phyloP scores from a whole-genome alignment of 2,329 filamentous ascomycete species.

The Aspergillus terreus region DNA sequence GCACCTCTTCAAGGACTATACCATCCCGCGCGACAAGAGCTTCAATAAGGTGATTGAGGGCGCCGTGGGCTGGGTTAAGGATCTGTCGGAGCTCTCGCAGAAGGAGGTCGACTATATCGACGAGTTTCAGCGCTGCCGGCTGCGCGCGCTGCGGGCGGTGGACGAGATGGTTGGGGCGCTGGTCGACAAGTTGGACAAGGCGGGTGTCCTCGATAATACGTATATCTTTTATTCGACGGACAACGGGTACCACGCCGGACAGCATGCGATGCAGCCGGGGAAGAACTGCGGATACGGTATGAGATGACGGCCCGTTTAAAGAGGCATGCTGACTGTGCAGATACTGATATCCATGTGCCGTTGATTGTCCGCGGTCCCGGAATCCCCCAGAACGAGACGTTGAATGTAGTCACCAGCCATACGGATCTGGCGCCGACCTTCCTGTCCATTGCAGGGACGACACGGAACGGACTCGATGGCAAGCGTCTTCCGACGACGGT shows the following conservation, averaged over 20 bases:
- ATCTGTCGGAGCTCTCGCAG: slow-evolving; percentile 43
- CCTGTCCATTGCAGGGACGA: slow-evolving; percentile 39
- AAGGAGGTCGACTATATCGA: slow-evolving; percentile 50
- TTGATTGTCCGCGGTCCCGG: slow-evolving; percentile 58
- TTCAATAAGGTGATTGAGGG: slow-evolving; percentile 57
- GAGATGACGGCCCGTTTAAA: not conserved
- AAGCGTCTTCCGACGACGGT: slow-evolving; percentile 45
- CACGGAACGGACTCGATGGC: slow-evolving; percentile 54
- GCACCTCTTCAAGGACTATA: slow-evolving; percentile 55
- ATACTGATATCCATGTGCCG: slow-evolving; percentile 54
- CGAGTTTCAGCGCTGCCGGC: slow-evolving; percentile 46
- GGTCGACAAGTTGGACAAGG: slow-evolving; percentile 37
- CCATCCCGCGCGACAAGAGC: slow-evolving; percentile 57
- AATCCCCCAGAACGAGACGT: slow-evolving; percentile 40
- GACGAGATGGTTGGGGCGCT: slow-evolving; percentile 51
- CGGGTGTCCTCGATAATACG: slow-evolving; percentile 46
- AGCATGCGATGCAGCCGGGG: slow-evolving; percentile 55
- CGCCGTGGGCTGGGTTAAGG: slow-evolving; percentile 44
- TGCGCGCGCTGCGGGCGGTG: slow-evolving; percentile 50
- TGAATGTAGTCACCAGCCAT: slow-evolving; percentile 55
- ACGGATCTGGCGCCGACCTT: slow-evolving; percentile 62
- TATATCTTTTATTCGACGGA: slow-evolving; percentile 59
- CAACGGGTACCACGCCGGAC: slow-evolving; percentile 58
- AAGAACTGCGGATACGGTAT: slow-evolving; percentile 57
- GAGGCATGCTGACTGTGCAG: slow-evolving; percentile 8